phyloP scores from a whole-genome alignment of 352 stramenopile genomes.

The Phytophthora brassicae region DNA sequence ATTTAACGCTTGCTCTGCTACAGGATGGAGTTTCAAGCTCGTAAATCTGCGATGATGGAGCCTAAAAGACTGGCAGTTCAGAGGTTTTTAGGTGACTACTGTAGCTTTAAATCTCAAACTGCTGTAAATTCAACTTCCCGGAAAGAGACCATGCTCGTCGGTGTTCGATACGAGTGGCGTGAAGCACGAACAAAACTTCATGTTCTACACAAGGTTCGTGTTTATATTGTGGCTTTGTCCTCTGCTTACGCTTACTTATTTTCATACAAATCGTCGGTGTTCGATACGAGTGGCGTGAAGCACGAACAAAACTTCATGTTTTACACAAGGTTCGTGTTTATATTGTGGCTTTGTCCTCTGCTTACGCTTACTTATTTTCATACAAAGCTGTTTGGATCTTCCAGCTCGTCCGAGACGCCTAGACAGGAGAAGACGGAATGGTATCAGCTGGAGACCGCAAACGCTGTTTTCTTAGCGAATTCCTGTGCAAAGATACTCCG shows the following conservation, averaged over 20 bases:
- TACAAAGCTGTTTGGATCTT: slow-evolving; percentile 29
- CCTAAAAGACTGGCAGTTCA: slow-evolving; percentile 41
- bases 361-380: too few species aligned
- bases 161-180: slow-evolving; percentile 69
- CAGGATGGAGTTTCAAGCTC: slow-evolving; percentile 52
- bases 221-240: neutral
- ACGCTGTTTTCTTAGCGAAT: slow-evolving; percentile 54
- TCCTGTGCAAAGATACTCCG: slow-evolving; percentile 41
- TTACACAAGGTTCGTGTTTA: slow-evolving; percentile 53
- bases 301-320: slow-evolving; percentile 57
- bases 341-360: too few species aligned
- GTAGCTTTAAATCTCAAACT: slow-evolving; percentile 53
- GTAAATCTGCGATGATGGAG: slow-evolving; percentile 53
- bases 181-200: slow-evolving; percentile 64
- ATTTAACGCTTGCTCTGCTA: neutral
- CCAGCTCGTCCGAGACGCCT: neutral
- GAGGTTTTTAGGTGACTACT: slow-evolving; percentile 51
- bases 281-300: slow-evolving; percentile 72
- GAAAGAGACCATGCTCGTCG: slow-evolving; percentile 48
- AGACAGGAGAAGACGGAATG: slow-evolving; percentile 27
- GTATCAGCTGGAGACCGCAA: slow-evolving; percentile 43
- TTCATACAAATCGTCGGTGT: slow-evolving; percentile 57
- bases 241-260: too few species aligned
- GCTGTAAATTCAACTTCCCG: slow-evolving; percentile 14
- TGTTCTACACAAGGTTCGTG: slow-evolving; percentile 58